Percentiles rank a stretch among this genome's conserved stretches.
Evolutionary conservation across 352 stramenopile genomes (phyloP).

Genomic region (Phytopythium ostracodes): DNA sequence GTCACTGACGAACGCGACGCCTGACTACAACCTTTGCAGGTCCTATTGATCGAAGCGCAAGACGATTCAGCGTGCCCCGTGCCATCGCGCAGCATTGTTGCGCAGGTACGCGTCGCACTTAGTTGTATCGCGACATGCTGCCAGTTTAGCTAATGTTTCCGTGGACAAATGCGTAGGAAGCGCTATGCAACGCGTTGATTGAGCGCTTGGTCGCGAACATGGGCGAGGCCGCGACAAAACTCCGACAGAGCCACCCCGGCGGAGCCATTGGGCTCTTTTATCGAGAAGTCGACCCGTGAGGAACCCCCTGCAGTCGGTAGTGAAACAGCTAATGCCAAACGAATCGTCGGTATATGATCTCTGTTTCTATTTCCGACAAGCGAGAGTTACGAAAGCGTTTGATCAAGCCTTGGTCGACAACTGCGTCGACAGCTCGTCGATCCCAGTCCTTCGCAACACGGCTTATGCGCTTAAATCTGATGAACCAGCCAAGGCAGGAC

Average conservation of each 20-base stretch:
- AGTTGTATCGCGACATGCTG: too few relatives aligned
- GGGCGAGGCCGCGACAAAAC: slow-evolving; percentile 19
- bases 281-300: not conserved
- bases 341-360: not conserved
- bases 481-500: not conserved
- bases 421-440: not conserved
- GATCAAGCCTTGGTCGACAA: not conserved
- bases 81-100: slow-evolving; percentile 73
- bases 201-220: slow-evolving; percentile 48
- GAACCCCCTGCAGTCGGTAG: not conserved
- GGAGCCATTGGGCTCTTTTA: slow-evolving; percentile 47
- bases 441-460: not conserved
- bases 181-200: slow-evolving; percentile 68
- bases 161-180: slow-evolving; percentile 33
- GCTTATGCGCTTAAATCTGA: not conserved
- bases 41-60: slow-evolving; percentile 35
- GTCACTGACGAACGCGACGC: too few relatives aligned
- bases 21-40: slow-evolving; percentile 14
- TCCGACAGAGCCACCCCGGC: slow-evolving; percentile 62
- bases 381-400: not conserved
- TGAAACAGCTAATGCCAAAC: not conserved
- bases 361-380: not conserved
- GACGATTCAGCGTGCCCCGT: slow-evolving; percentile 54
- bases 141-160: slow-evolving; percentile 1
- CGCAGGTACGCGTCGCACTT: slow-evolving; percentile 41